Evolutionary conservation across 2,329 filamentous ascomycete genomes (phyloP).

Genomic region (Lachnum nothofagi): DNA sequence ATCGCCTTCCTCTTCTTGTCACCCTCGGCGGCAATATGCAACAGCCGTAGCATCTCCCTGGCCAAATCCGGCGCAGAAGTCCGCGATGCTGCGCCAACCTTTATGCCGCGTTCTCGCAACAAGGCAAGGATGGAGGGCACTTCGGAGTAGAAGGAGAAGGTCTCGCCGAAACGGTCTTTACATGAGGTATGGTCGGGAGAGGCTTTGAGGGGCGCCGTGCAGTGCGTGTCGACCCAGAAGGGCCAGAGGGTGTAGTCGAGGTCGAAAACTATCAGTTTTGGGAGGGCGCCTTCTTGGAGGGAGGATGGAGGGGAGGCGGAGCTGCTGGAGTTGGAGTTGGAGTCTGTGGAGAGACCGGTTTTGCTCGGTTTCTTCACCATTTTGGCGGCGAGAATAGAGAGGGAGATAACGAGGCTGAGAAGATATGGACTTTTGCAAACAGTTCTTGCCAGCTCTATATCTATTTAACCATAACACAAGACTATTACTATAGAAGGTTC

Average conservation of each 20-base stretch:
- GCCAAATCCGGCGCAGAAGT: conserved; percentile 76
- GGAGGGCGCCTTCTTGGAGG: conserved; percentile 33
- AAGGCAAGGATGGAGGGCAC: conserved; percentile 62
- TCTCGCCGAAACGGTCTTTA: conserved; percentile 57
- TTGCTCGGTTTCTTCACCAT: conserved; percentile 27
- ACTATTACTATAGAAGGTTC: too few species aligned
- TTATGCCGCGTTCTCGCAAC: conserved; percentile 40
- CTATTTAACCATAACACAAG: too few species aligned
- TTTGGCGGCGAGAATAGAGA: conserved; percentile 8
- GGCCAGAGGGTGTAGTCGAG: conserved; percentile 99
- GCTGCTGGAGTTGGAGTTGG: conserved; percentile 5
- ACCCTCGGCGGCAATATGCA: conserved; percentile 49
- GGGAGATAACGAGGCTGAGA: neutral
- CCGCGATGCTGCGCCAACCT: conserved; percentile 71
- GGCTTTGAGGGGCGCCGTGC: conserved; percentile 63
- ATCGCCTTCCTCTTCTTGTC: conserved; percentile 41
- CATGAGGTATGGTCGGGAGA: conserved; percentile 39
- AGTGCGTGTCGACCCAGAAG: conserved; percentile 95
- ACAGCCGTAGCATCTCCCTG: conserved; percentile 69
- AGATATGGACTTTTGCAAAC: too few species aligned
- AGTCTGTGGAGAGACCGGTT: conserved; percentile 3
- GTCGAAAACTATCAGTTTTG: conserved; percentile 78
- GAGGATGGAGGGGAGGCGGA: conserved; percentile 24
- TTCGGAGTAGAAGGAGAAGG: conserved; percentile 65
- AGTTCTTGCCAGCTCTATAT: too few species aligned